Conservation (phyloP, 2,329 filamentous ascomycete genomes). For the Colletotrichum sp. region DNA sequence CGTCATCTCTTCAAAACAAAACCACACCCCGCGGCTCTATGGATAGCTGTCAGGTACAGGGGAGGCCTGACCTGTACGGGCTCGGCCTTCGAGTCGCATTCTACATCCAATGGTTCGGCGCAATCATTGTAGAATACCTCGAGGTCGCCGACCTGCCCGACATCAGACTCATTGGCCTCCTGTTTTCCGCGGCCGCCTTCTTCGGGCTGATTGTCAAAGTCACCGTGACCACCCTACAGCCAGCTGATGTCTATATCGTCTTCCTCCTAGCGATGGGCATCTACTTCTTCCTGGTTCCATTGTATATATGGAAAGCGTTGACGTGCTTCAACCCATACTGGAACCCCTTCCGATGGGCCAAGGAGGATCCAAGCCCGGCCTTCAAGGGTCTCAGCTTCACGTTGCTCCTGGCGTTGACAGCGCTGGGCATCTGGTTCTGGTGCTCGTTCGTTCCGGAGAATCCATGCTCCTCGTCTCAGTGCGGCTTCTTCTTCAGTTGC, state of each 20-base stretch:
- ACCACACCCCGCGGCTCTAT: slow-evolving; percentile 3
- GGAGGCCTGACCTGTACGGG: slow-evolving; percentile 36
- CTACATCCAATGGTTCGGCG: slow-evolving; percentile 40
- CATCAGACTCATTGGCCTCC: slow-evolving; percentile 35
- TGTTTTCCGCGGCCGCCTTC: slow-evolving; percentile 29
- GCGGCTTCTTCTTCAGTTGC: slow-evolving; percentile 36
- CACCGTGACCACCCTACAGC: slow-evolving; percentile 24
- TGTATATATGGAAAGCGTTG: slow-evolving; percentile 35
- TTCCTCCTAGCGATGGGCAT: slow-evolving; percentile 34
- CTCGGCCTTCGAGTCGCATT: slow-evolving; percentile 38
- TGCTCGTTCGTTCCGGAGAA: slow-evolving; percentile 27
- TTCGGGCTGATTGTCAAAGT: slow-evolving; percentile 33
- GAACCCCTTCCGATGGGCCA: slow-evolving; percentile 32
- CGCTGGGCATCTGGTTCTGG: slow-evolving; percentile 37
- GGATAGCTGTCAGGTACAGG: slow-evolving; percentile 28
- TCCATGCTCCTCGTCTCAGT: slow-evolving; percentile 27
- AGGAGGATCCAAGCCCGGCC: slow-evolving; percentile 28
- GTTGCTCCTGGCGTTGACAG: slow-evolving; percentile 29
- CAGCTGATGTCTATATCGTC: slow-evolving; percentile 36
- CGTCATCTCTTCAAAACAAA: not conserved
- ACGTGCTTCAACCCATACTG: slow-evolving; percentile 33
- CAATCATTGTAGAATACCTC: slow-evolving; percentile 33
- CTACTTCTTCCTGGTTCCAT: slow-evolving; percentile 35
- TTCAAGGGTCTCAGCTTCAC: slow-evolving; percentile 29
- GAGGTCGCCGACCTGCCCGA: slow-evolving; percentile 30